Base-by-base conservation (phyloP, 2,329 filamentous ascomycete genomes). In the Botrytis fragariae region DNA sequence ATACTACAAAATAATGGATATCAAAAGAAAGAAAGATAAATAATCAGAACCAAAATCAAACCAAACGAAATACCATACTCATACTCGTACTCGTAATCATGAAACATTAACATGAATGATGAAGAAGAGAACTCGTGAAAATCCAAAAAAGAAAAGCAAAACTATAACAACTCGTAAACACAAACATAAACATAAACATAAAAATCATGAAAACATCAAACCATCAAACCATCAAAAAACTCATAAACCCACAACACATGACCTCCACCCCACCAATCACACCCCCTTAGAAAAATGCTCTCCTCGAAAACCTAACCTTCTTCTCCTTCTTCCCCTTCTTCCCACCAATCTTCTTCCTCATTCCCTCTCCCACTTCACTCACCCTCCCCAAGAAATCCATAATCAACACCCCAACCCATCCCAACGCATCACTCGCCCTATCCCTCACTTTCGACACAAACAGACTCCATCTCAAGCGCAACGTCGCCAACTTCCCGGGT, bases 301-400 rank as follows among this genome's bases (percentile, higher is more conserved):
- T 51, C 69, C n/a, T 63, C 32, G 57, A 22, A 42, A 71, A 71
- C 42, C 59, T 64, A 62, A 71, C 54, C n/a, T 68, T 68, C 64
- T 39, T 29, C 64, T 18, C 37, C 14, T 54, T 54, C 35, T 68
- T 68, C 64, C 22, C 35, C 25, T 29, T 57, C 48, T 57, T 57
- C 3, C 48, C 25, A 12, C 12, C 25, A 16, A n/a, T 25, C 25
- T n/a, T 67, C 25, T 14, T 20, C 20, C 3, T 7, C 7, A 62
- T 16, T 25, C 3, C 9, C 22, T 61, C 42, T 20, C 69, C n/a
- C 42, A 63, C 4, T 32, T 9, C 29, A 51, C 37, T 32, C 18
- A 71, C 16, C 29, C 35, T 14, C 69, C 22, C 57, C 7, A 61
- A 42, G 10, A 32, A 51, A 9, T 32, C 42, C 42, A 71, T 60